phyloP scores from a whole-genome alignment of 495 filamentous ascomycete species.

The Penicillium arizonense region DNA sequence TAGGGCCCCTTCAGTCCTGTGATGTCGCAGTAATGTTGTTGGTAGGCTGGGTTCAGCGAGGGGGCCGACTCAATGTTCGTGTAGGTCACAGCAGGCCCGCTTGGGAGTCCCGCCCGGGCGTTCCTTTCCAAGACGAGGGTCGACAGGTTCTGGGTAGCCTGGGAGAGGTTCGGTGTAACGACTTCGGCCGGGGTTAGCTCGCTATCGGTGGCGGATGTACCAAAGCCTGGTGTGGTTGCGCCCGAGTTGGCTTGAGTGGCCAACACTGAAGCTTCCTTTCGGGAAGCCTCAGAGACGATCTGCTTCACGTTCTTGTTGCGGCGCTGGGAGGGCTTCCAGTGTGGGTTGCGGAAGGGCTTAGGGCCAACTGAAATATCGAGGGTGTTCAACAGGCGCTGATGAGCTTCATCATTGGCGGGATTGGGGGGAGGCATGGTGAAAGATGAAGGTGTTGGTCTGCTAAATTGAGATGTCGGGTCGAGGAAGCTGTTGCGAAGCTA shows the following conservation, averaged over 20 bases:
- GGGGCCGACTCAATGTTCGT: slow-evolving; percentile 93
- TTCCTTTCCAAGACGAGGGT: slow-evolving; percentile 83
- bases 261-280: slow-evolving; percentile 77
- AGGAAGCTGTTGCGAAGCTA: not conserved
- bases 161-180: slow-evolving; percentile 67
- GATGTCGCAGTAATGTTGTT: slow-evolving; percentile 89
- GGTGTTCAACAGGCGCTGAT: slow-evolving; percentile 68
- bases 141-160: slow-evolving; percentile 79
- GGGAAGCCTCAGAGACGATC: slow-evolving; percentile 83
- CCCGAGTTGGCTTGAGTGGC: slow-evolving; percentile 82
- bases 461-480: not conserved
- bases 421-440: slow-evolving; percentile 45
- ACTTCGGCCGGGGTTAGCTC: slow-evolving; percentile 58
- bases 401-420: slow-evolving; percentile 45
- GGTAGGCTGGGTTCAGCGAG: slow-evolving; percentile 67
- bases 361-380: slow-evolving; percentile 82
- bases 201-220: slow-evolving; percentile 51
- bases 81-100: slow-evolving; percentile 79
- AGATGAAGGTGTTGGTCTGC: not conserved
- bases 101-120: slow-evolving; percentile 35
- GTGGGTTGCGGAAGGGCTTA: slow-evolving; percentile 81
- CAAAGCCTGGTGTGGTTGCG: slow-evolving; percentile 65
- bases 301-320: slow-evolving; percentile 99
- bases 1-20: slow-evolving; percentile 88
- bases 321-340: slow-evolving; percentile 88